Conservation (phyloP, 305 asterid species). For the Fraxinus velutina region DNA sequence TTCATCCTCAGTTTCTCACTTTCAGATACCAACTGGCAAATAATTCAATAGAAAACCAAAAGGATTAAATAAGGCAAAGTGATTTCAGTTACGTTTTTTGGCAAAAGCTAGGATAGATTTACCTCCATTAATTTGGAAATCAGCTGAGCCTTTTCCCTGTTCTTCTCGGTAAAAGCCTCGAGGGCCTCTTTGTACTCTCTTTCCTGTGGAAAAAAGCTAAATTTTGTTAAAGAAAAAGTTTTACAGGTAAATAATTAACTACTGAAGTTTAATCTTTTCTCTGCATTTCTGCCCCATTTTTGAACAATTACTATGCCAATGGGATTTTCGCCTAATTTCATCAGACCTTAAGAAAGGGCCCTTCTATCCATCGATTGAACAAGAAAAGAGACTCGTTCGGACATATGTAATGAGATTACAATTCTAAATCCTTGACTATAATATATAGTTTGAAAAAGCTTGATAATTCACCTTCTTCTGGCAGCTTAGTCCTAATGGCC, state of each 20-base stretch:
- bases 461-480: constrained; percentile 54
- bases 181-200: constrained; percentile 63
- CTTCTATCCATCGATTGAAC: not conserved
- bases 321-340: not conserved
- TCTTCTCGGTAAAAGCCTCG: constrained; percentile 69
- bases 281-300: not conserved
- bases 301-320: not conserved
- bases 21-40: constrained; percentile 59
- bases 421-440: not conserved
- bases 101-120: not conserved
- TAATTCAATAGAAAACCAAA: not conserved
- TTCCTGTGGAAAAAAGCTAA: constrained; percentile 36
- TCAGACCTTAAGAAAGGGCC: not conserved
- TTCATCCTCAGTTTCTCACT: constrained; percentile 68
- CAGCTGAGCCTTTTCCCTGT: constrained; percentile 60
- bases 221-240: not conserved
- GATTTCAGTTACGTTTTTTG: not conserved
- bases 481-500: constrained; percentile 49
- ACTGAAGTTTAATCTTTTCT: not conserved
- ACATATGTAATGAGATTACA: not conserved
- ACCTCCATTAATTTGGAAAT: constrained; percentile 62
- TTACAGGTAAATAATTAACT: too few species aligned
- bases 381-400: not conserved
- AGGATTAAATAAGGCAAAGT: not conserved
- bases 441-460: not conserved